Base-by-base conservation (phyloP, 1,139 yeast species). In the Starmera stellimalicola region DNA sequence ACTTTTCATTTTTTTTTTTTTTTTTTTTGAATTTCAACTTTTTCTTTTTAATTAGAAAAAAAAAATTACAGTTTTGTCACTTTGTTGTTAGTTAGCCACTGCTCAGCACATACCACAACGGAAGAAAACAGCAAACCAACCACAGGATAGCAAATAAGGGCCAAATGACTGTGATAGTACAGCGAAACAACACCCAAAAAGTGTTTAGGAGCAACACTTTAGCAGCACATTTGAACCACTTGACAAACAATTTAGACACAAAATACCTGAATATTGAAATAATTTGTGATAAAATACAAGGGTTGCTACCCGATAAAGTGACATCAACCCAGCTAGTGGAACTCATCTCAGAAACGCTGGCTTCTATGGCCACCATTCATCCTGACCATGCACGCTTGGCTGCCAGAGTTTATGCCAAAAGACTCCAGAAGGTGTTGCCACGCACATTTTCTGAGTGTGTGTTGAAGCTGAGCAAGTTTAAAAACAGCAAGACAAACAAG, bases 361-460 rank as follows among this genome's bases (percentile, higher is more conserved):
- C 97, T 29, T 81, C 83, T 52, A 81, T 88, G 95, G 84, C 96
- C 41, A 91, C 97, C 15, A 75, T 81, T 40, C 98, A 91, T 58
- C 97, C 97, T 16, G 97, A 91, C 61, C 88, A 91, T 51, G 95
- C 96, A 31, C 76, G 77, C 29, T 70, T 91, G 47, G 98, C 96
- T 33, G 97, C 97, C 22, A 78, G 98, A 62, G 78, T 91, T 41
- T 95, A 95, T 25, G 82, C 88, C 33, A 79, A 94, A 30, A 84
- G 85, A 58, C 69, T 88, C 55, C 96, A 88, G 66, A 87, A 84
- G 60, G 94, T 83, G 58, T 81, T 94, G 36, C 78, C 82, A 50
- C 77, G 79, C 59, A 78, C 69, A 52, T 85, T 77, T 52, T 77
- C 88, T 27, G 77, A 73, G 45, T 87, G 81, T 36, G 61, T 81